These are phyloP conservation scores for Penicillium antarcticum DNA, from an alignment of 495 filamentous ascomycete genomes.

Conservation along the genomic window DNA sequence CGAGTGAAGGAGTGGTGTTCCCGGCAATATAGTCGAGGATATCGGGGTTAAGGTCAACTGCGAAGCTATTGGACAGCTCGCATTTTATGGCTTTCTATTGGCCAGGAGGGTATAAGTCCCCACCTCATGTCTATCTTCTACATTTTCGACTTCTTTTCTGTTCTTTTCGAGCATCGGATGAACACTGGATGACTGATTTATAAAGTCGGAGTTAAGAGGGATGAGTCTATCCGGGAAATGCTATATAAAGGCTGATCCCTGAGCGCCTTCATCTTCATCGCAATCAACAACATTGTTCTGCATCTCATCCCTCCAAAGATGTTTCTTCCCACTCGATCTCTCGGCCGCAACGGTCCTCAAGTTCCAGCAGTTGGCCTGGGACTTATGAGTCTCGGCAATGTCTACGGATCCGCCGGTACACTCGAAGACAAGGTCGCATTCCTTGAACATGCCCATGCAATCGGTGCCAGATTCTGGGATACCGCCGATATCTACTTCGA, in stretches of 20 bases:
- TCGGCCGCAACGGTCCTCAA: constrained; percentile 52
- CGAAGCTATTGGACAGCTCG: constrained; percentile 9
- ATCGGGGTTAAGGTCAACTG: too few relatives aligned
- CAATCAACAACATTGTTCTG: not conserved
- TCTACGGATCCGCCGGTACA: constrained; percentile 41
- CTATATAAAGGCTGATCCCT: constrained; percentile 7
- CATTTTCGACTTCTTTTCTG: too few relatives aligned
- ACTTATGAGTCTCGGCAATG: constrained; percentile 48
- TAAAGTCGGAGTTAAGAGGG: not conserved
- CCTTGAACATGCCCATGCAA: constrained; percentile 47
- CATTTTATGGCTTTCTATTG: constrained; percentile 5
- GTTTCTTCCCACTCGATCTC: constrained; percentile 26
- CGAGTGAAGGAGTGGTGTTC: too few relatives aligned
- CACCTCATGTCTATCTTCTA: too few relatives aligned
- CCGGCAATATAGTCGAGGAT: too few relatives aligned
- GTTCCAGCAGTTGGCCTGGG: constrained; percentile 54
- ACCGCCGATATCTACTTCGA: constrained; percentile 47
- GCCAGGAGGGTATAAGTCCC: not conserved
- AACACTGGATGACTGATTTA: too few relatives aligned
- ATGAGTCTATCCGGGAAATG: constrained; percentile 1
- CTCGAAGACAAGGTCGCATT: constrained; percentile 33
- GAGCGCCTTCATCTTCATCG: not conserved
- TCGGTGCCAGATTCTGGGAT: constrained; percentile 59
- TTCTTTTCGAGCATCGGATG: too few relatives aligned
- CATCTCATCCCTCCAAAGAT: not conserved